A percentile compares a stretch with the other conserved stretches of the same genome.
Evolutionary conservation across 2,329 filamentous ascomycete species (phyloP).

Genomic region (Trichophyton verrucosum): DNA sequence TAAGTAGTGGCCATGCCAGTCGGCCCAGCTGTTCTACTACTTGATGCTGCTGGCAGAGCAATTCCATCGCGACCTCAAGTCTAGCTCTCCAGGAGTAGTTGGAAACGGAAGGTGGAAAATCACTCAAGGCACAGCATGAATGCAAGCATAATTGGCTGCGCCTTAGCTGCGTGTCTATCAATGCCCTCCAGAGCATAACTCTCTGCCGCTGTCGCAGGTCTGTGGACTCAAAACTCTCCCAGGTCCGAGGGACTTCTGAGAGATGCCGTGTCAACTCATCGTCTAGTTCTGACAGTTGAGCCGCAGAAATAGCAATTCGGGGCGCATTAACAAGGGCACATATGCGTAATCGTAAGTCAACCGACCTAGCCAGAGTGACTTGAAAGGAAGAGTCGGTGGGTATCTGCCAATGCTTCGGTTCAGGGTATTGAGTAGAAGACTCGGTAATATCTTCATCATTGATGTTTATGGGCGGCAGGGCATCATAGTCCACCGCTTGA

Average conservation of each 20-base stretch:
- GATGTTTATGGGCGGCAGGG: slow-evolving; percentile 38
- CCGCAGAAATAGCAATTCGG: slow-evolving; percentile 18
- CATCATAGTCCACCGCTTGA: slow-evolving; percentile 37
- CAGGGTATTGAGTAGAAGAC: slow-evolving; percentile 20
- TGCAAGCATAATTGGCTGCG: slow-evolving; percentile 29
- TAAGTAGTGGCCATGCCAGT: slow-evolving; percentile 23
- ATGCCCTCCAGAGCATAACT: slow-evolving; percentile 21
- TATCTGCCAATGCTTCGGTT: slow-evolving; percentile 20
- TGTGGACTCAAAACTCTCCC: slow-evolving; percentile 17
- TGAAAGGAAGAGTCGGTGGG: slow-evolving; percentile 30
- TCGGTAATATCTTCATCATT: slow-evolving; percentile 39
- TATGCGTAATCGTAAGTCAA: slow-evolving; percentile 15
- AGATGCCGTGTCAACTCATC: slow-evolving; percentile 27
- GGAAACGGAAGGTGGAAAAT: slow-evolving; percentile 18
- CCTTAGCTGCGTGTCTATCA: slow-evolving; percentile 25
- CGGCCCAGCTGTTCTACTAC: slow-evolving; percentile 23
- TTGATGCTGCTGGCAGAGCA: slow-evolving; percentile 26
- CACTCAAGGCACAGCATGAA: slow-evolving; percentile 28
- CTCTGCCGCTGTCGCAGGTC: slow-evolving; percentile 22
- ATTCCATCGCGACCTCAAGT: slow-evolving; percentile 26
- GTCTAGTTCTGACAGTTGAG: slow-evolving; percentile 31
- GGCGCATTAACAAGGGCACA: slow-evolving; percentile 17
- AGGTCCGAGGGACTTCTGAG: slow-evolving; percentile 22
- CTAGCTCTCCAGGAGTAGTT: slow-evolving; percentile 25
- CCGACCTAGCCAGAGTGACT: slow-evolving; percentile 19